These are phyloP conservation scores for Rhodotorula sp. DNA, from an alignment of 1,284 basidiomycete genomes.

Conservation along the genomic window DNA sequence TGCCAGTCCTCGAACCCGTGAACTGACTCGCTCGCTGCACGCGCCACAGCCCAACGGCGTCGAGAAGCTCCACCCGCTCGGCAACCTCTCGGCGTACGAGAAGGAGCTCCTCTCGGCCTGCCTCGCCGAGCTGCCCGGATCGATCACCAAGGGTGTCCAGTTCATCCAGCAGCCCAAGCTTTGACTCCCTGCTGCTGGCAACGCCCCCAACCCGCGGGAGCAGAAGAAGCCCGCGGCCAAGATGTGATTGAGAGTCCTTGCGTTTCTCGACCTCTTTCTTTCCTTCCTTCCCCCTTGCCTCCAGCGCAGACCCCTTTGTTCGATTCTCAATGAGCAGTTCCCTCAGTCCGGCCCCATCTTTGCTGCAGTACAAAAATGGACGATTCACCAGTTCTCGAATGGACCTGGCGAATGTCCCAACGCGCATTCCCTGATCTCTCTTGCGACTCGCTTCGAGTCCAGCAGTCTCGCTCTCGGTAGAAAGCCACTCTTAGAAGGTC, in stretches of 20 bases:
- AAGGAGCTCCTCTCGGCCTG: slow-evolving; percentile 54
- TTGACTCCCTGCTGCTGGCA: slow-evolving; percentile 6
- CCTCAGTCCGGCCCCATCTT: too few relatives aligned
- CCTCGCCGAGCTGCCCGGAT: slow-evolving; percentile 56
- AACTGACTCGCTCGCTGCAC: background rate
- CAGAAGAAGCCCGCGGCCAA: background rate
- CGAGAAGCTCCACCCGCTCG: slow-evolving; percentile 57
- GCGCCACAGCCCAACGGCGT: slow-evolving; percentile 52
- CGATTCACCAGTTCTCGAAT: too few relatives aligned
- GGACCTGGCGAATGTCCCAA: too few relatives aligned
- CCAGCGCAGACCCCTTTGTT: background rate
- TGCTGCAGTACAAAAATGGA: too few relatives aligned
- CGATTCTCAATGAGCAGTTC: too few relatives aligned
- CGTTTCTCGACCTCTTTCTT: background rate
- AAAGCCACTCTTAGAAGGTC: too few relatives aligned
- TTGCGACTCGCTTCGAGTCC: too few relatives aligned
- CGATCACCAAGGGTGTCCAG: slow-evolving; percentile 51
- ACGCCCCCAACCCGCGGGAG: too few relatives aligned
- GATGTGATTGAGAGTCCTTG: background rate
- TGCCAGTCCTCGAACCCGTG: background rate
- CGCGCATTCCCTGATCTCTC: too few relatives aligned
- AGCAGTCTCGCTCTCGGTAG: too few relatives aligned
- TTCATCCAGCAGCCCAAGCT: slow-evolving; percentile 34
- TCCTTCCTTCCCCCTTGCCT: background rate
- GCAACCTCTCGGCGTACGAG: slow-evolving; percentile 55